Conservation (phyloP, 2,329 filamentous ascomycete species). For the Thielaviopsis musarum region DNA sequence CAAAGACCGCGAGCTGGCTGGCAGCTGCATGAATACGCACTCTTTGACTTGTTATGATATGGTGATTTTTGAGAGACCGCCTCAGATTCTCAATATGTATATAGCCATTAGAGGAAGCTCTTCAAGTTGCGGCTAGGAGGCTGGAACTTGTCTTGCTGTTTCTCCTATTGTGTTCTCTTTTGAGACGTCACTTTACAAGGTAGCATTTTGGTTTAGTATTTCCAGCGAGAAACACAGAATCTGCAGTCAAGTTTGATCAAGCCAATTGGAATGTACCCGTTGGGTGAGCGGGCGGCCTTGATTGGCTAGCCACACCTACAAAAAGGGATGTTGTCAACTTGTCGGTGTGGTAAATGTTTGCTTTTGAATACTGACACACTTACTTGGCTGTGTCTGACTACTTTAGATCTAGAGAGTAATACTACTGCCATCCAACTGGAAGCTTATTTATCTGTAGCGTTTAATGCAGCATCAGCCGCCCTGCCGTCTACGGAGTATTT, state of each 20-base stretch:
- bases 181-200: neutral
- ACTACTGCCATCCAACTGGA: neutral
- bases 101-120: too few species aligned
- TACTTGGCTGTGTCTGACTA: neutral
- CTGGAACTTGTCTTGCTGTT: neutral
- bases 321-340: neutral
- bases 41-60: neutral
- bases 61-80: neutral
- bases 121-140: neutral
- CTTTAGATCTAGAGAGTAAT: neutral
- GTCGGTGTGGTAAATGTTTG: neutral
- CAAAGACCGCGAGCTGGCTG: neutral
- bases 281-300: neutral
- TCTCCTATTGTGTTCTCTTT: neutral
- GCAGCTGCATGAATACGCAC: neutral
- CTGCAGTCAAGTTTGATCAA: neutral
- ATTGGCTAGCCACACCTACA: neutral
- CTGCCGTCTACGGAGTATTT: neutral
- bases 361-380: neutral
- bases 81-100: neutral
- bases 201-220: neutral
- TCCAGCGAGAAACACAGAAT: neutral
- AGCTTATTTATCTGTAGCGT: neutral
- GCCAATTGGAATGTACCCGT: neutral
- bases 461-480: neutral